Percentiles rank a stretch among this genome's conserved stretches.
These are phyloP conservation scores for Alternaria incomplexa DNA, from an alignment of 2,329 filamentous ascomycete species.

Conservation along the genomic window DNA sequence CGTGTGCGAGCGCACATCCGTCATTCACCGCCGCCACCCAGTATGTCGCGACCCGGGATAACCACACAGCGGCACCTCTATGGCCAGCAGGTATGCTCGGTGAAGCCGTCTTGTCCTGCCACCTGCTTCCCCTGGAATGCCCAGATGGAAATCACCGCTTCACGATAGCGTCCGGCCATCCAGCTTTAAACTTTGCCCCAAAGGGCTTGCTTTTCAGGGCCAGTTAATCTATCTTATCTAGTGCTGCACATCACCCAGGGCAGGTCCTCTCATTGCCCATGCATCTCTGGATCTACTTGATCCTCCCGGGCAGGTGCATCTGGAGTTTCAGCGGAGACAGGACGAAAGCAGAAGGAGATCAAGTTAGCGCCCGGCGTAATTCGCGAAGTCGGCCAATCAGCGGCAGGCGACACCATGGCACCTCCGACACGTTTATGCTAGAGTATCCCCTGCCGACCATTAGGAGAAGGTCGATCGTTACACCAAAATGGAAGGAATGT, in stretches of 20 bases:
- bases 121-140: neutral
- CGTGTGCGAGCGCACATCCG: neutral
- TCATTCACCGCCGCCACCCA: neutral
- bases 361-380: conserved; percentile 19
- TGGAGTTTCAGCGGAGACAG: conserved; percentile 13
- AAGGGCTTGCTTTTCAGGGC: conserved; percentile 10
- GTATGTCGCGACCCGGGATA: neutral
- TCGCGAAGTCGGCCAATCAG: conserved; percentile 15
- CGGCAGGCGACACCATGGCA: neutral
- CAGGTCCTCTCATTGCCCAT: neutral
- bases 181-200: neutral
- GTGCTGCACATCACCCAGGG: conserved; percentile 1
- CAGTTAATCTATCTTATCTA: conserved; percentile 21
- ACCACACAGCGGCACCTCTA: neutral
- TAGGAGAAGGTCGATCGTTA: conserved; percentile 14
- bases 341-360: conserved; percentile 22
- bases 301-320: conserved; percentile 19
- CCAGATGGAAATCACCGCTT: conserved; percentile 12
- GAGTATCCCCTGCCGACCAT: conserved; percentile 11
- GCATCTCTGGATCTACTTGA: conserved; percentile 12
- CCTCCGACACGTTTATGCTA: neutral
- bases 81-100: neutral
- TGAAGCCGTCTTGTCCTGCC: neutral
- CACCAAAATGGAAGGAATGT: neutral
- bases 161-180: conserved; percentile 6